phyloP scores from a whole-genome alignment of 2,329 filamentous ascomycete species.

The Atkinsonella hypoxylon region DNA sequence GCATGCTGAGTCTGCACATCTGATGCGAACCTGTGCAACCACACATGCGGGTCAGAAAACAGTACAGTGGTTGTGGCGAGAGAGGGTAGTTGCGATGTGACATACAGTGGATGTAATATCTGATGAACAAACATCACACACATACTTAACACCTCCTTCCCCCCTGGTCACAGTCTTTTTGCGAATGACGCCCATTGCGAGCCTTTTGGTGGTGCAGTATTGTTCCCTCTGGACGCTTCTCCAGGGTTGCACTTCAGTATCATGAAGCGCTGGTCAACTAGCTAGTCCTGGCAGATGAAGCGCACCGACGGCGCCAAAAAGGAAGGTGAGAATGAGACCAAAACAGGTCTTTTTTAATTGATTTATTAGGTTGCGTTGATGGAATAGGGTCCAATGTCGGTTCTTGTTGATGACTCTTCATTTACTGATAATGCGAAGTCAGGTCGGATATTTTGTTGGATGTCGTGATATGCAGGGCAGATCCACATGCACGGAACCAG shows the following conservation, averaged over 20 bases:
- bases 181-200: conserved; percentile 77
- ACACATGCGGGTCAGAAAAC: conserved; percentile 9
- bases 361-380: conserved; percentile 19
- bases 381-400: conserved; percentile 10
- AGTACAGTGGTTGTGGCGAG: not conserved
- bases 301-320: conserved; percentile 4
- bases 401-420: conserved; percentile 6
- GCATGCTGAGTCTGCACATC: conserved; percentile 73
- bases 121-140: conserved; percentile 92
- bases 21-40: conserved; percentile 67
- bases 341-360: conserved; percentile 1
- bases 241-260: not conserved
- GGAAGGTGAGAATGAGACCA: conserved; percentile 9
- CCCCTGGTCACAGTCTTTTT: conserved; percentile 84
- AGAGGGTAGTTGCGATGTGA: conserved; percentile 12
- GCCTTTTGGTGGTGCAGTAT: not conserved
- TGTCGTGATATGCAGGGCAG: conserved; percentile 7
- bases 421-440: conserved; percentile 10
- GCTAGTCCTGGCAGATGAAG: not conserved
- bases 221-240: not conserved
- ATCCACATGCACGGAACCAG: conserved; percentile 1
- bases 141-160: conserved; percentile 86
- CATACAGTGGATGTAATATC: conserved; percentile 94
- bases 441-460: conserved; percentile 8
- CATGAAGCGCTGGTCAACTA: not conserved